Conservation (phyloP, 306 rosid genomes). For the Delonix regia region DNA sequence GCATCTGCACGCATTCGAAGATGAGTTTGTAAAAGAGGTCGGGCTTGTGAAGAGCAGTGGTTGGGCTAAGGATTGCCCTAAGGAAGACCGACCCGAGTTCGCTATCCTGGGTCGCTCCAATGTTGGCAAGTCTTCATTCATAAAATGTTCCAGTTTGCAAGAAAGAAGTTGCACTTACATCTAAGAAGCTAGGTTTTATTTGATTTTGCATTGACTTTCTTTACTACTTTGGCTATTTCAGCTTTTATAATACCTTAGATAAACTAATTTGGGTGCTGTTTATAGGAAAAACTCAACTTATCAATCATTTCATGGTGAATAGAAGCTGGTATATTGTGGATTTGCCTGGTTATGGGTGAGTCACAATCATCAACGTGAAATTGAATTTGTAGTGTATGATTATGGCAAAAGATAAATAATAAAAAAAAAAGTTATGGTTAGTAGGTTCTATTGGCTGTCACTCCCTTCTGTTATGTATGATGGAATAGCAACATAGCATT, state of each 20-base stretch:
- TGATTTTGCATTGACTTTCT: not conserved
- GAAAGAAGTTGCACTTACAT: slow-evolving; percentile 90
- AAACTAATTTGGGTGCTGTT: slow-evolving; percentile 14
- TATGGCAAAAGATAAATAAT: not conserved
- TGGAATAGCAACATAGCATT: not conserved
- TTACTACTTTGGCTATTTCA: not conserved
- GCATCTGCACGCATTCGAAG: no score
- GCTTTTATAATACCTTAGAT: not conserved
- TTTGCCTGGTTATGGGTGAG: slow-evolving; percentile 96
- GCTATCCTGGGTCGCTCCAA: slow-evolving; percentile 92
- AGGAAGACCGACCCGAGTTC: slow-evolving; percentile 73
- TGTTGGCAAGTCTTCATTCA: slow-evolving; percentile 93
- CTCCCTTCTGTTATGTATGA: not conserved
- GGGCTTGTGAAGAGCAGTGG: slow-evolving; percentile 82
- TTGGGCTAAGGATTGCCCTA: slow-evolving; percentile 80
- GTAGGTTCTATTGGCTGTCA: not conserved
- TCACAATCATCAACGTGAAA: not conserved
- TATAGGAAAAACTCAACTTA: slow-evolving; percentile 92
- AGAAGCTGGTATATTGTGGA: slow-evolving; percentile 92
- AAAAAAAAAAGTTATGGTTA: not conserved
- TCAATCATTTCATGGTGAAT: slow-evolving; percentile 92
- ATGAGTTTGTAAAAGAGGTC: slow-evolving; percentile 83
- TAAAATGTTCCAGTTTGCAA: slow-evolving; percentile 83
- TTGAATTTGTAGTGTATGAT: not conserved
- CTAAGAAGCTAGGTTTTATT: slow-evolving; percentile 82